Evolutionary conservation across 495 filamentous ascomycete species (phyloP).

Genomic region (Penicillium cinerascens): DNA sequence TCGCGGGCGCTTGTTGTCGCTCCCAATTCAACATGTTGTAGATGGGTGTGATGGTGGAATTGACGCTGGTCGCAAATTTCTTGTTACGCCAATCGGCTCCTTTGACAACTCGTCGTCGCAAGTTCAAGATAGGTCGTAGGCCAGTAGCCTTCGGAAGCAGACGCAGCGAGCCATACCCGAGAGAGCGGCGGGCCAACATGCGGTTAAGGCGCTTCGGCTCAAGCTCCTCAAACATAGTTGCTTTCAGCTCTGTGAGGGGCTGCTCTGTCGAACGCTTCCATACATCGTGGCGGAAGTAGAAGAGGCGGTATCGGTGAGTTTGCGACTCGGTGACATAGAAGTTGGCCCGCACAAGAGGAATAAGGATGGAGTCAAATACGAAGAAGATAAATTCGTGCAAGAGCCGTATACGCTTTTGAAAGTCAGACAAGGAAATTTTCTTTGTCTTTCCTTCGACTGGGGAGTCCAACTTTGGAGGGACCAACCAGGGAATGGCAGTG

Average conservation of each 20-base stretch:
- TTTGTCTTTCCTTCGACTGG: constrained; percentile 35
- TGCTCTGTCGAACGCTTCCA: constrained; percentile 78
- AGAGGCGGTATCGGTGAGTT: constrained; percentile 72
- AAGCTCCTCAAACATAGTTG: constrained; percentile 78
- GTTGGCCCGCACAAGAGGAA: constrained; percentile 79
- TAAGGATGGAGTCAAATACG: constrained; percentile 83
- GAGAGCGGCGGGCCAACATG: constrained; percentile 55
- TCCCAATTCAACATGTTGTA: constrained; percentile 76
- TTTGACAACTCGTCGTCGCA: constrained; percentile 60
- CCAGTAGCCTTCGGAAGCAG: constrained; percentile 70
- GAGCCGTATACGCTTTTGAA: constrained; percentile 72
- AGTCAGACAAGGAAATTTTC: constrained; percentile 61
- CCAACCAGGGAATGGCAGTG: constrained; percentile 68
- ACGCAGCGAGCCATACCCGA: constrained; percentile 78
- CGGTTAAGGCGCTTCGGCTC: constrained; percentile 51
- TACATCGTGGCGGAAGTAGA: constrained; percentile 92
- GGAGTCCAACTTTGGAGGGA: constrained; percentile 36
- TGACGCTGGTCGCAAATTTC: constrained; percentile 70
- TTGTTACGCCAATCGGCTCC: constrained; percentile 41
- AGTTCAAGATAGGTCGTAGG: constrained; percentile 81
- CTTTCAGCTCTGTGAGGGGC: constrained; percentile 64
- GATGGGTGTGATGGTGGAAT: constrained; percentile 71
- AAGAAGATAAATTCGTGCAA: constrained; percentile 87
- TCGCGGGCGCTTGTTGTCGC: constrained; percentile 55
- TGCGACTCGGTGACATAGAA: constrained; percentile 95